These are phyloP conservation scores for Hypoxylon sp. DNA, from an alignment of 2,329 filamentous ascomycete genomes.

Conservation along the genomic window DNA sequence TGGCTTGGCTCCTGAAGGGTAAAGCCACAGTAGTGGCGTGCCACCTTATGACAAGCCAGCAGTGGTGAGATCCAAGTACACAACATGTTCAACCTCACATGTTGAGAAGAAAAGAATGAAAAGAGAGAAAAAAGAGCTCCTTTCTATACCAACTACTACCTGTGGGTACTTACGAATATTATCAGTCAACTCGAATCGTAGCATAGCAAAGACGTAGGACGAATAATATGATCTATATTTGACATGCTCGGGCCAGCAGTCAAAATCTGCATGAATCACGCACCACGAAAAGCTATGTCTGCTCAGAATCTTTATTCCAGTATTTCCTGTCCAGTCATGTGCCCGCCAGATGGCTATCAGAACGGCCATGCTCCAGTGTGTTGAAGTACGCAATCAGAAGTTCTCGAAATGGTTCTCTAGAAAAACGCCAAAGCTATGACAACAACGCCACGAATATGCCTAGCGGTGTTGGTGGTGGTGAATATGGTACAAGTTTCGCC, in stretches of 20 bases:
- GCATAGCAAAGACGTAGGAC: too few relatives aligned
- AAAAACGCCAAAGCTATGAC: constrained; percentile 17
- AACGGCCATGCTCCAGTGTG: constrained; percentile 4
- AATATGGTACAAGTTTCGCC: constrained; percentile 15
- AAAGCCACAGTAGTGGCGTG: neutral
- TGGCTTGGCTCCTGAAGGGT: neutral
- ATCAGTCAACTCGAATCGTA: too few relatives aligned
- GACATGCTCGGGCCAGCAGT: neutral
- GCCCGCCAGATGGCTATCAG: neutral
- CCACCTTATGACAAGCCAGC: too few relatives aligned
- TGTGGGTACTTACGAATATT: too few relatives aligned
- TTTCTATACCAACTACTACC: too few relatives aligned
- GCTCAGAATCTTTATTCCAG: too few relatives aligned
- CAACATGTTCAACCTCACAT: too few relatives aligned
- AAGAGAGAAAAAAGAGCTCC: too few relatives aligned
- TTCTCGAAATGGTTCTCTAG: neutral
- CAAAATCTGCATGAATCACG: neutral
- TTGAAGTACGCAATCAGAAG: constrained; percentile 25
- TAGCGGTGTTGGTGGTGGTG: neutral
- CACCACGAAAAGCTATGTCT: neutral
- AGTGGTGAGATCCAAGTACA: too few relatives aligned
- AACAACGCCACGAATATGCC: constrained; percentile 27
- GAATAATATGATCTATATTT: too few relatives aligned
- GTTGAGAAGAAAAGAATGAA: too few relatives aligned
- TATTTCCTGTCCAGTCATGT: too few relatives aligned